phyloP scores from a whole-genome alignment of 1,284 basidiomycete species.

The Tilletiopsis washingtonensis region DNA sequence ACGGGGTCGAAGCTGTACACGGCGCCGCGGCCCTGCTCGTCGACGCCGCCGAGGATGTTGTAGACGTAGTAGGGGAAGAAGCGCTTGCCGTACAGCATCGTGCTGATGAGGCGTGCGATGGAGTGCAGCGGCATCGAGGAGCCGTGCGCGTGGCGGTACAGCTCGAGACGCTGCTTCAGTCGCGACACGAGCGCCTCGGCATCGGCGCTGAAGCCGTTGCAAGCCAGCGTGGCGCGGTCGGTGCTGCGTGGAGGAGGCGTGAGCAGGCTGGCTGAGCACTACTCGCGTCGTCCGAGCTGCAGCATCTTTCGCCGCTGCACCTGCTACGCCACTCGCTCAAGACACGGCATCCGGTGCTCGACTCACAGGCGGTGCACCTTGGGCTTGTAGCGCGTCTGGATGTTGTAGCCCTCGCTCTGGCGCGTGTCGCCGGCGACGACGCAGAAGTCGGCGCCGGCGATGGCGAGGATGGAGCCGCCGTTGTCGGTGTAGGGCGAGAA shows the following conservation, averaged over 20 bases:
- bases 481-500: conserved; percentile 7
- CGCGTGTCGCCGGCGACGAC: conserved; percentile 46
- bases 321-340: too few species aligned
- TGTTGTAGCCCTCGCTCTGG: conserved; percentile 44
- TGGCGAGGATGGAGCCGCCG: conserved; percentile 40
- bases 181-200: conserved; percentile 42
- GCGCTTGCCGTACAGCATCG: conserved; percentile 45
- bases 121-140: conserved; percentile 42
- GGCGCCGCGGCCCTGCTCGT: conserved; percentile 44
- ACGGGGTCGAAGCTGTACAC: conserved; percentile 47
- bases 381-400: conserved; percentile 47
- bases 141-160: conserved; percentile 43
- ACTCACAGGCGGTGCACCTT: conserved; percentile 43
- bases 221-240: conserved; percentile 43
- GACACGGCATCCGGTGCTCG: too few species aligned
- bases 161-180: conserved; percentile 37
- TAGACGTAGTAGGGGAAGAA: conserved; percentile 48
- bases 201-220: conserved; percentile 44
- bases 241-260: conserved; percentile 10
- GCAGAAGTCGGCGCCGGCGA: conserved; percentile 44
- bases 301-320: too few species aligned
- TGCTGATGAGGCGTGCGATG: conserved; percentile 45
- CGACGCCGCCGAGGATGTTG: conserved; percentile 46
- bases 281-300: too few species aligned
- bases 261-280: neutral